These are phyloP conservation scores for Morella rubra DNA, from an alignment of 306 rosid genomes.

Conservation along the genomic window DNA sequence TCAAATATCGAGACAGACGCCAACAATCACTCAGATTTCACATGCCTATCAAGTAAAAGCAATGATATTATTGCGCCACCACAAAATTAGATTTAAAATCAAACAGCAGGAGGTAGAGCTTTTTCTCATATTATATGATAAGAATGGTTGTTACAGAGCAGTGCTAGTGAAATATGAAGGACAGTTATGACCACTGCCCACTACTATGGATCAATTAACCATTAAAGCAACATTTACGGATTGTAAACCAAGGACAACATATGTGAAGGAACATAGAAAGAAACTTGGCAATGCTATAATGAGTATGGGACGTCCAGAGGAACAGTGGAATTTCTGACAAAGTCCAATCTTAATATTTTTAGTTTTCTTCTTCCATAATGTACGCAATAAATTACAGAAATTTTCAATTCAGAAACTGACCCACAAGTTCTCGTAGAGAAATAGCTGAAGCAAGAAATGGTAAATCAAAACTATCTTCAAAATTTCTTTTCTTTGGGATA, in stretches of 20 bases:
- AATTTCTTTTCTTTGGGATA: not conserved
- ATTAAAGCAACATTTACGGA: not conserved
- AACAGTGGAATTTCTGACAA: not conserved
- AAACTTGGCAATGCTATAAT: not conserved
- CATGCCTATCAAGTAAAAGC: not conserved
- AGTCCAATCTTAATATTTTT: not conserved
- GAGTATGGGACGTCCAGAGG: not conserved
- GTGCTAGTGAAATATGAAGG: not conserved
- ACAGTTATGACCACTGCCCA: not conserved
- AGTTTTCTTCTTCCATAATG: not conserved
- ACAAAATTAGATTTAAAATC: not conserved
- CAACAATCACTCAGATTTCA: not conserved
- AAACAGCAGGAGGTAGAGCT: not conserved
- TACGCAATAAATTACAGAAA: not conserved
- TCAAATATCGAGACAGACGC: not conserved
- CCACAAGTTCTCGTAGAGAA: not conserved
- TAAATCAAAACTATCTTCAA: not conserved
- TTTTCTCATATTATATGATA: slow-evolving; percentile 5
- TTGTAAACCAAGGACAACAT: not conserved
- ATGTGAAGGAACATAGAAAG: not conserved
- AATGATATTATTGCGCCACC: not conserved
- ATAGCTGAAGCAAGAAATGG: not conserved
- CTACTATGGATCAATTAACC: not conserved
- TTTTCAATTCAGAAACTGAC: not conserved
- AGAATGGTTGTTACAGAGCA: not conserved